Conservation (phyloP, 805 yeast species). For the Clavispora phyllophila region DNA sequence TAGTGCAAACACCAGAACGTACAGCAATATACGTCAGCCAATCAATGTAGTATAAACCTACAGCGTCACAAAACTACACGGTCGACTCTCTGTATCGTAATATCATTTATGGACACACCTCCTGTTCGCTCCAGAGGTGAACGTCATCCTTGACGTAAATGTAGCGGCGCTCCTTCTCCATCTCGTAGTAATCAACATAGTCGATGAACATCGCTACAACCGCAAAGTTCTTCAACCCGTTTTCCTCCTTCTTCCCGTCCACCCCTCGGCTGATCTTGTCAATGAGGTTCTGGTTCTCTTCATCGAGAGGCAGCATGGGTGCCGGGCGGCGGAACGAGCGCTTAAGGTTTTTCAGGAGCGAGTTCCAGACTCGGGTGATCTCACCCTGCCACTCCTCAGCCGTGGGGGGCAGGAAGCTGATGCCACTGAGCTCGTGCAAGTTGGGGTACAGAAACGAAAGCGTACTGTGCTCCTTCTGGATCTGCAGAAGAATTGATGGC, state of each 20-base stretch:
- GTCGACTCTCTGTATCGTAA: neutral
- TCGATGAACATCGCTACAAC: constrained; percentile 67
- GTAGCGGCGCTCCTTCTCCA: constrained; percentile 52
- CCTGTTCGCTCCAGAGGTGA: constrained; percentile 65
- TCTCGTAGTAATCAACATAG: constrained; percentile 62
- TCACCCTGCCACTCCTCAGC: constrained; percentile 66
- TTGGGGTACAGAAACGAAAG: constrained; percentile 25
- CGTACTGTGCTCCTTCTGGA: constrained; percentile 16
- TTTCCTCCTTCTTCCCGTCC: constrained; percentile 67
- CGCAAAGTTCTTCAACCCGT: constrained; percentile 60
- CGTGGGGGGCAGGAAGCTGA: constrained; percentile 42
- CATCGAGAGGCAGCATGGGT: constrained; percentile 58
- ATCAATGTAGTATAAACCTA: no score
- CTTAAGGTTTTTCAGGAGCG: constrained; percentile 53
- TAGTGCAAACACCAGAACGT: no score
- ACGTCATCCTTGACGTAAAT: constrained; percentile 52
- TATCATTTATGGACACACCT: constrained; percentile 60
- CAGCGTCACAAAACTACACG: no score
- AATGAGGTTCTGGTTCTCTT: constrained; percentile 49
- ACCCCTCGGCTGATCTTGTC: constrained; percentile 79
- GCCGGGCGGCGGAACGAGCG: constrained; percentile 67
- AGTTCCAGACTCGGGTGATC: constrained; percentile 56
- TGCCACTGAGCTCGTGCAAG: constrained; percentile 20
- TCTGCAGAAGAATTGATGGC: constrained; percentile 19
- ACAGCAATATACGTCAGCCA: no score